phyloP scores from a whole-genome alignment of 768 basidiomycete species.

The Boletus huronensis region DNA sequence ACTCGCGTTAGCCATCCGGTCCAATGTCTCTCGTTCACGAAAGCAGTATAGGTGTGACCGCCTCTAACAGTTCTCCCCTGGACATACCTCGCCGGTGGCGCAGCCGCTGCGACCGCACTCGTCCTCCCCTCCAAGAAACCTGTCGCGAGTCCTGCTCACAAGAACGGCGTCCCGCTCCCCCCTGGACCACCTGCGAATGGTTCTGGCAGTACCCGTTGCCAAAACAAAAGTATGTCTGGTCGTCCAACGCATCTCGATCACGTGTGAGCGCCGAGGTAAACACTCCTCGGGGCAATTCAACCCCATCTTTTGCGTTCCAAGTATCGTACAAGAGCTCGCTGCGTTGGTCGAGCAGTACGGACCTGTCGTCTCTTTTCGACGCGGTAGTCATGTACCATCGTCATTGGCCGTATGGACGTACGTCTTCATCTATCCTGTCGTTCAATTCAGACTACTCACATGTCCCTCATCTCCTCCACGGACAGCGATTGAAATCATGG shows the following conservation, averaged over 20 bases:
- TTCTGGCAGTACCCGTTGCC: too few relatives aligned
- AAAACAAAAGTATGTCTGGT: background rate
- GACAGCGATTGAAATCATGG: conserved; percentile 57
- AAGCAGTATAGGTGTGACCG: too few relatives aligned
- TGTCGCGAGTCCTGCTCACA: too few relatives aligned
- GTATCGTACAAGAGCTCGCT: conserved; percentile 32
- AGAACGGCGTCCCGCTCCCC: too few relatives aligned
- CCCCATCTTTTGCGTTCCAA: background rate
- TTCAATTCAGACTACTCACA: conserved; percentile 1
- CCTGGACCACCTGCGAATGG: too few relatives aligned
- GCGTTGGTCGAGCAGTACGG: conserved; percentile 55
- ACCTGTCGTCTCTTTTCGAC: conserved; percentile 49
- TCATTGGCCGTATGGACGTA: conserved; percentile 21
- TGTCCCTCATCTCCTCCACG: conserved; percentile 43
- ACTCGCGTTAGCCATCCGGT: too few relatives aligned
- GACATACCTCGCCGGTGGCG: too few relatives aligned
- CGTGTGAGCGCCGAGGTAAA: background rate
- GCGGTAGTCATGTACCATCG: conserved; percentile 33
- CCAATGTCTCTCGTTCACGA: too few relatives aligned
- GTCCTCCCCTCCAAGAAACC: too few relatives aligned
- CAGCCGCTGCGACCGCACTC: too few relatives aligned
- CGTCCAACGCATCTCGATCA: background rate
- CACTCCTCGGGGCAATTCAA: background rate
- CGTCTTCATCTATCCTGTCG: background rate
- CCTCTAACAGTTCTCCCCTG: too few relatives aligned